Percentiles rank a stretch among this genome's conserved stretches.
Evolutionary conservation across 192 early-diverging fungal genomes (phyloP).

Genomic region (Coemansia sp.): DNA sequence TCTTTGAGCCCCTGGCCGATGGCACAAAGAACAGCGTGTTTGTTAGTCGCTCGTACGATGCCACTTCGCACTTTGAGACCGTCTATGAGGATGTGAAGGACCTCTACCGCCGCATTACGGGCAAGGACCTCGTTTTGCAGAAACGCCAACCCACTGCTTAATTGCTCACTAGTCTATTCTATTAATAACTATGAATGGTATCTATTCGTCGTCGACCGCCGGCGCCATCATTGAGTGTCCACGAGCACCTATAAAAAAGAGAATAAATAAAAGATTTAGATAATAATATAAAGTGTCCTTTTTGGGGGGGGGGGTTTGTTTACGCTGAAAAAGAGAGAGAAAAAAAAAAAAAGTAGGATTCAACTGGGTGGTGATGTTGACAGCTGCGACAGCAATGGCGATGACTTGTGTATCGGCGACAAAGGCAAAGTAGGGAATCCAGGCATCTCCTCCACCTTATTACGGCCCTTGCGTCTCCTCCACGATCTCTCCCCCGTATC

Average conservation of each 20-base stretch:
- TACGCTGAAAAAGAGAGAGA: neutral
- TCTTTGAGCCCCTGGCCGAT: conserved; percentile 85
- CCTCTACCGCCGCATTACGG: conserved; percentile 82
- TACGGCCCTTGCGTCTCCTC: neutral
- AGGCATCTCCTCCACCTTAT: neutral
- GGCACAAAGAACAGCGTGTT: conserved; percentile 82
- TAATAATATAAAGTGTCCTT: neutral
- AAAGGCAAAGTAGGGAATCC: conserved; percentile 35
- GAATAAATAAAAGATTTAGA: neutral
- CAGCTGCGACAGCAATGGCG: conserved; percentile 7
- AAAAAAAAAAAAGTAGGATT: too few species aligned
- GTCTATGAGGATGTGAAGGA: conserved; percentile 94
- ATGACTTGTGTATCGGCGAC: conserved; percentile 28
- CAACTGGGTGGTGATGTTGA: conserved; percentile 4
- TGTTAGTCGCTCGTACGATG: conserved; percentile 95
- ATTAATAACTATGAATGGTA: neutral
- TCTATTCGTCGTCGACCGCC: conserved; percentile 22
- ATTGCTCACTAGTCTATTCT: neutral
- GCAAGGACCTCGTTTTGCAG: conserved; percentile 73
- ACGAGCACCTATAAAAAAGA: neutral
- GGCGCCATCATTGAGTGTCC: conserved; percentile 34
- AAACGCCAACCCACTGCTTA: conserved; percentile 48
- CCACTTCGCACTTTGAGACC: conserved; percentile 98
- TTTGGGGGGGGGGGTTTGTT: neutral
- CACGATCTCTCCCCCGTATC: neutral